Base-by-base conservation (phyloP, 495 filamentous ascomycete genomes). In the Pseudomonodictys pantanalensis region DNA sequence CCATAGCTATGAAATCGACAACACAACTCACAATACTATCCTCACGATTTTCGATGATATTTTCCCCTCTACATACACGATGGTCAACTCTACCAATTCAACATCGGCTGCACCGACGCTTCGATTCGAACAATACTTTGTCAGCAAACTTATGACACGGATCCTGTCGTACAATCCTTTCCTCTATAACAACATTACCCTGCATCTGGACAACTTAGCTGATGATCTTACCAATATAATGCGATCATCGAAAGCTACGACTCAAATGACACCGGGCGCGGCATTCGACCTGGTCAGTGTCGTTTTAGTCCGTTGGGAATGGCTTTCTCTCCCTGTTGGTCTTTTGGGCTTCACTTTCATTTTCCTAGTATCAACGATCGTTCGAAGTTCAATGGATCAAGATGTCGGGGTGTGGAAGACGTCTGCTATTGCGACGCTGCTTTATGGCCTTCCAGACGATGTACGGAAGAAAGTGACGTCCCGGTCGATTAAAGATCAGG, bases 341-440 rank as follows among this genome's bases (percentile, higher is more conserved):
- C 49, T 64, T 10, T 47, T 64, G n/a, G 24, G 38, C 18, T 26
- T 55, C 24, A 54, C 47, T 17, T 55, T 64, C 42, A 17, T 59
- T 10, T 64, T 64, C 42, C 32, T 60, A 20, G 32, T 64, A 9
- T 47, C 48, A 44, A 60, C 61, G 10, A 44, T 64, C 12, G 33
- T 64, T 38, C 55, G 50, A 41, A 64, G 61, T 41, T 54, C 39
- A 11, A 45, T 25, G 24, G 59, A 62, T 23, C 41, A 57, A 20
- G 49, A 26, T 25, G 45, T 60, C 28, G 57, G 48, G 15, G 50
- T 60, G 33, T 64, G 44, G 48, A 64, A 64, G 44, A 64, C 61
- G 9, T 64, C 61, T 15, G 56, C 61, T 20, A 50, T 64, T 30
- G 61, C 61, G 20, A 55, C 50, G 11, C 61, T 64, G n/a, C 50